These are phyloP conservation scores for Mycena kentingensis DNA, from an alignment of 768 basidiomycete species.

Conservation along the genomic window DNA sequence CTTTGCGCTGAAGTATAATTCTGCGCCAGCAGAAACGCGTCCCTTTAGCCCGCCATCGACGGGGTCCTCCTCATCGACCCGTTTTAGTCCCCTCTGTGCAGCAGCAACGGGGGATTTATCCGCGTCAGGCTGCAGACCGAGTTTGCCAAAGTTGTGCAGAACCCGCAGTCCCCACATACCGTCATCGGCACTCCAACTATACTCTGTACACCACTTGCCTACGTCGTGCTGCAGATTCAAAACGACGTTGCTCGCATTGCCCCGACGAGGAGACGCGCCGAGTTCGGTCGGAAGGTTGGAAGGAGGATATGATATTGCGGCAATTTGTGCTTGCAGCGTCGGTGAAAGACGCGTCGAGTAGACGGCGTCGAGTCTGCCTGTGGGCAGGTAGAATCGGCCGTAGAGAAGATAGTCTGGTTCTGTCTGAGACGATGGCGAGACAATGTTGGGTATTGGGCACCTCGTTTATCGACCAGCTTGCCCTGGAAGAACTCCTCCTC, in stretches of 20 bases:
- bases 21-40: constrained; percentile 88
- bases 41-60: constrained; percentile 91
- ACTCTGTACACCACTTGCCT: constrained; percentile 91
- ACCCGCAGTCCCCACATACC: constrained; percentile 89
- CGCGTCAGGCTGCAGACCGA: constrained; percentile 43
- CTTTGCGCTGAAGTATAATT: constrained; percentile 90
- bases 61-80: constrained; percentile 95
- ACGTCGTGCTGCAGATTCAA: constrained; percentile 89
- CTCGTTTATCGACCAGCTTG: constrained; percentile 71
- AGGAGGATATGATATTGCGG: constrained; percentile 84
- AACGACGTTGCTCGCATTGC: constrained; percentile 70
- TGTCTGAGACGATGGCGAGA: constrained; percentile 16
- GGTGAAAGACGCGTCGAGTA: constrained; percentile 81
- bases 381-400: constrained; percentile 88
- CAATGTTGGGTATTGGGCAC: constrained; percentile 42
- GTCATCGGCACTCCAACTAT: constrained; percentile 92
- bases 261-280: constrained; percentile 44
- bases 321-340: constrained; percentile 79
- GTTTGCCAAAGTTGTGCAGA: constrained; percentile 88
- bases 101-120: constrained; percentile 28
- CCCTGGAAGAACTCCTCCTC: constrained; percentile 85
- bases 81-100: constrained; percentile 51
- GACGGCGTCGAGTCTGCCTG: constrained; percentile 84
- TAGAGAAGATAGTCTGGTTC: constrained; percentile 86
- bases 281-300: constrained; percentile 47